Percentiles rank a stretch among this genome's conserved stretches.
These are phyloP conservation scores for Novymonas esmeraldas DNA, from an alignment of 208 protist genomes.

Conservation along the genomic window DNA sequence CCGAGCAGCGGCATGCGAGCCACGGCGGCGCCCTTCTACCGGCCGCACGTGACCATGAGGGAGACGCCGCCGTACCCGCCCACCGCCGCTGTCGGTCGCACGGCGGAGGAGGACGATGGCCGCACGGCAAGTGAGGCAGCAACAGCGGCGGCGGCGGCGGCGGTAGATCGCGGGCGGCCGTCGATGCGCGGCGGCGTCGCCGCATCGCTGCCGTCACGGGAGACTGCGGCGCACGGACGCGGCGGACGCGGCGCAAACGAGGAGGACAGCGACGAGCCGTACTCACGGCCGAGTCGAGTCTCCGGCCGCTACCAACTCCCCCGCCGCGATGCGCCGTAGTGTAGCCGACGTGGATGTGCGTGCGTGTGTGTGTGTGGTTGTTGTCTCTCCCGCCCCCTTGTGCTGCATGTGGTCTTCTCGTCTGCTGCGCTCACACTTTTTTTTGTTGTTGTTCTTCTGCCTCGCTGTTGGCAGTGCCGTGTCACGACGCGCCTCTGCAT, in stretches of 20 bases:
- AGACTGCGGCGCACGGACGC: too few relatives aligned
- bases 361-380: too few relatives aligned
- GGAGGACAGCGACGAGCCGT: constrained; percentile 12
- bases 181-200: constrained; percentile 16
- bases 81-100: not conserved
- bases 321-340: not conserved
- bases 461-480: too few relatives aligned
- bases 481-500: too few relatives aligned
- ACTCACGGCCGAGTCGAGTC: constrained; percentile 19
- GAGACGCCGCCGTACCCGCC: not conserved
- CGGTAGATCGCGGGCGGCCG: constrained; percentile 8
- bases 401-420: too few relatives aligned
- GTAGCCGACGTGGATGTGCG: too few relatives aligned
- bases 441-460: too few relatives aligned
- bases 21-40: constrained; percentile 15
- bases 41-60: not conserved
- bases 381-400: too few relatives aligned
- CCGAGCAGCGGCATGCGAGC: constrained; percentile 12
- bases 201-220: too few relatives aligned
- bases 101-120: not conserved
- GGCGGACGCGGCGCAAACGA: constrained; percentile 1
- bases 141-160: not conserved
- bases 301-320: constrained; percentile 28
- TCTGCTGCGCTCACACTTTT: too few relatives aligned
- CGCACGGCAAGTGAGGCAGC: constrained; percentile 4